phyloP scores from a whole-genome alignment of 768 basidiomycete genomes.

The Plicaturopsis crispa region DNA sequence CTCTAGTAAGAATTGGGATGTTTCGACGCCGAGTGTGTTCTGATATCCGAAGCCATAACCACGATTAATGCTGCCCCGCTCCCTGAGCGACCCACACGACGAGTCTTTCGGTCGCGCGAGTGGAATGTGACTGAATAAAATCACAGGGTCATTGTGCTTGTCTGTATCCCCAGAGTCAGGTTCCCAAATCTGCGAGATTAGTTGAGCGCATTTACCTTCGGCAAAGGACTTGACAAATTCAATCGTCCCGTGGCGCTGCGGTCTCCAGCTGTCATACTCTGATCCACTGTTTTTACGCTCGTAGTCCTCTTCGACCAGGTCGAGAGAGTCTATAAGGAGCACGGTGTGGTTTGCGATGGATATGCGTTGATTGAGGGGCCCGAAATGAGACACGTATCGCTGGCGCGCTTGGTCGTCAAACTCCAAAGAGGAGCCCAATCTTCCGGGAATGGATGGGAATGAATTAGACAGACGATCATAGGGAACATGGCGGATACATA shows the following conservation, averaged over 20 bases:
- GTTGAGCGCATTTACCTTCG: constrained; percentile 10
- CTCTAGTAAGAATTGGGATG: constrained; percentile 60
- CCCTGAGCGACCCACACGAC: constrained; percentile 71
- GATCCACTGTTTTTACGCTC: constrained; percentile 34
- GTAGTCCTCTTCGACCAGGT: constrained; percentile 68
- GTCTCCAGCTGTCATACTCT: constrained; percentile 38
- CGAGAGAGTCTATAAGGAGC: constrained; percentile 66
- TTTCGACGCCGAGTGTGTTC: constrained; percentile 67
- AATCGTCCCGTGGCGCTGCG: constrained; percentile 39
- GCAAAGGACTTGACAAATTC: constrained; percentile 43
- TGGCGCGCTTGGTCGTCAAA: constrained; percentile 19
- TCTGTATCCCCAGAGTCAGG: not conserved
- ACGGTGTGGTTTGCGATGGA: constrained; percentile 66
- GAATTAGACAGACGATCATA: constrained; percentile 5
- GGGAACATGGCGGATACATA: constrained; percentile 23
- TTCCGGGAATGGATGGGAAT: constrained; percentile 7
- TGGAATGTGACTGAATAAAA: constrained; percentile 88
- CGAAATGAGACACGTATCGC: constrained; percentile 71
- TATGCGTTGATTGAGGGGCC: constrained; percentile 56
- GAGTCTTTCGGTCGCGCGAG: constrained; percentile 63
- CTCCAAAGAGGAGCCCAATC: constrained; percentile 18
- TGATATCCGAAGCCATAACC: constrained; percentile 79
- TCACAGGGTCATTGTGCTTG: constrained; percentile 32
- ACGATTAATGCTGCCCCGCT: constrained; percentile 63
- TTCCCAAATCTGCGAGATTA: too few species aligned